A percentile compares a stretch with the other conserved stretches of the same genome.
Conservation (phyloP, 176 grass and related monocot genomes). For the Stipa capillata region DNA sequence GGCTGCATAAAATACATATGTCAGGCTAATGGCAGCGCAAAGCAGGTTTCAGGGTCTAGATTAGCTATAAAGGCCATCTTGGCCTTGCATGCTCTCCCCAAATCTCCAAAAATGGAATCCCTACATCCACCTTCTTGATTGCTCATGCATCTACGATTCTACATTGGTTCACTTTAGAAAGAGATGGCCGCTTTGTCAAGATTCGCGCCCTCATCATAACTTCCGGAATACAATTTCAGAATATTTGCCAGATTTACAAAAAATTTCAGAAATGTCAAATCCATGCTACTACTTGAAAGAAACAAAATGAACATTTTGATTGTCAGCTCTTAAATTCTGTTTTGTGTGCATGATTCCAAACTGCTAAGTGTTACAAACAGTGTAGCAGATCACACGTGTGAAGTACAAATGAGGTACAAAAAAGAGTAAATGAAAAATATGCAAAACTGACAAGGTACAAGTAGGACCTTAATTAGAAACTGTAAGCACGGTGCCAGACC, state of each 20-base stretch:
- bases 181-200: not conserved
- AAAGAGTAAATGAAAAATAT: not conserved
- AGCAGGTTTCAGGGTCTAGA: constrained; percentile 31
- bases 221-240: not conserved
- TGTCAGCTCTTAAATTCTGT: not conserved
- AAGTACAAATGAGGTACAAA: not conserved
- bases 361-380: too few species aligned
- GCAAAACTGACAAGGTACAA: not conserved
- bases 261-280: not conserved
- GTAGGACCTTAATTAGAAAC: not conserved
- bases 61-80: constrained; percentile 48
- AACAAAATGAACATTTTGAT: not conserved
- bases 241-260: not conserved
- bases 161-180: not conserved
- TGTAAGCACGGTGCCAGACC: not conserved
- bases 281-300: not conserved
- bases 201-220: not conserved
- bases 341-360: too few species aligned
- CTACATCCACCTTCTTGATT: not conserved
- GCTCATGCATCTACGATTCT: not conserved
- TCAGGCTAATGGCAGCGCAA: constrained; percentile 12
- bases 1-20: constrained; percentile 23
- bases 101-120: constrained; percentile 34
- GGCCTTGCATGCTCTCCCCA: constrained; percentile 26
- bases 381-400: not conserved